Evolutionary conservation across 805 yeast genomes (phyloP).

Genomic region (Naumovozyma baii): DNA sequence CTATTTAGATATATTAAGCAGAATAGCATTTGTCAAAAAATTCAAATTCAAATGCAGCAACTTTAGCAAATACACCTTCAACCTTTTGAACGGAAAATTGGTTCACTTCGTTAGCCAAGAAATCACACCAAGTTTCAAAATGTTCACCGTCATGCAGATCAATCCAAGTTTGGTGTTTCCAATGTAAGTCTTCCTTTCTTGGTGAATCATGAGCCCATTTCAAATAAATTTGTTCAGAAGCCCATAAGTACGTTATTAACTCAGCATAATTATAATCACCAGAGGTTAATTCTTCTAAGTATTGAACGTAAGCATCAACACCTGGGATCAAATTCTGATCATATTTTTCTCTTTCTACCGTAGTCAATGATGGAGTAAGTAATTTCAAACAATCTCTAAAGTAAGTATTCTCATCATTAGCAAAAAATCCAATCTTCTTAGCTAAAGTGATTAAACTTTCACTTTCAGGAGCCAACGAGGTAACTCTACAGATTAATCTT

Average conservation of each 20-base stretch:
- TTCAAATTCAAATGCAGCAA: constrained; percentile 34
- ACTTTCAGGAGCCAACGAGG: constrained; percentile 36
- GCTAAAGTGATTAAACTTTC: constrained; percentile 34
- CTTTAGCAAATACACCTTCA: constrained; percentile 27
- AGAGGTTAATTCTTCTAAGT: constrained; percentile 26
- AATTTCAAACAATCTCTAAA: constrained; percentile 31
- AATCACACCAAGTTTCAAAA: constrained; percentile 40
- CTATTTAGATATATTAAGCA: constrained; percentile 10
- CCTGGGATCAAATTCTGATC: constrained; percentile 15
- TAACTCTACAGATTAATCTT: constrained; percentile 35
- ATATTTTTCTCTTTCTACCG: constrained; percentile 12
- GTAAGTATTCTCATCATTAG: constrained; percentile 41
- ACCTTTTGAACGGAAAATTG: constrained; percentile 26
- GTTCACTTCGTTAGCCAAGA: constrained; percentile 37
- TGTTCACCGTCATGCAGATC: constrained; percentile 41
- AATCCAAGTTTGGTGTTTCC: constrained; percentile 45
- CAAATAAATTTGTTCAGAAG: constrained; percentile 42
- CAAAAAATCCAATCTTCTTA: constrained; percentile 43
- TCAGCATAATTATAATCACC: constrained; percentile 32
- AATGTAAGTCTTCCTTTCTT: constrained; percentile 28
- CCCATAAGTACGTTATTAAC: constrained; percentile 36
- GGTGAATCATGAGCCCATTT: constrained; percentile 41
- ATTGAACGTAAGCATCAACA: constrained; percentile 33
- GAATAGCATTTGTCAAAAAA: constrained; percentile 42
- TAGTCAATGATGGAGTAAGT: constrained; percentile 9